Base-by-base conservation (phyloP, 2,329 filamentous ascomycete genomes). In the Colletotrichum camelliae region DNA sequence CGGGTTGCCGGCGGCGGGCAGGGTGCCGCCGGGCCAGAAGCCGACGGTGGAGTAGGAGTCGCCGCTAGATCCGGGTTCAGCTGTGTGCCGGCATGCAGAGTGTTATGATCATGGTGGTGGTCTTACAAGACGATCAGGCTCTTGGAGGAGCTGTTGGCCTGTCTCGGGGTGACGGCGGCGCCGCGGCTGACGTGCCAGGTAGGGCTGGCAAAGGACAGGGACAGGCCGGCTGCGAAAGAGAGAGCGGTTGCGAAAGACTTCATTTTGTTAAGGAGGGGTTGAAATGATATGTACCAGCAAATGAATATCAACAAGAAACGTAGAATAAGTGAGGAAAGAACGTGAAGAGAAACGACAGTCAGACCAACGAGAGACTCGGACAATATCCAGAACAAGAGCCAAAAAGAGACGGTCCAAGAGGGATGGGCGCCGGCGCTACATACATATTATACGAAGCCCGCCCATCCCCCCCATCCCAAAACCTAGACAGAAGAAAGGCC, bases 31-130 rank as follows among this genome's bases (percentile, higher is more conserved):
- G 58, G 87, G 80, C 78, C 90, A 83, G 84, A 93, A 93, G 55
- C 88, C 89, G 3, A 90, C 91, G 78, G 88, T 87, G 2, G 90
- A 89, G 82, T 92, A 93, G 6, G 89, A 91, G 79, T 93, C 89
- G 58, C 91, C 91, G 78, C 89, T 90, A 13, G 58, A 37, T 16
- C 6, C 5, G 15, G 57, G 37, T 68, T 79, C 5, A 77, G 52
- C 13, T 2, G 4, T 31, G 6, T 21, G 12, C n/a, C 12, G 5
- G 31, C n/a, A 24, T 5, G 16, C 4, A 24, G 12, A 7, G 10
- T 52, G 6, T 52, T 52, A 52, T 52, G 43, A 21, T 52, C 43
- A 52, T 52, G 43, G n/a, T 0, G 43, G 9, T 3, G 24, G 33
- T 21, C 73, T 73, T 58, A 75, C 73, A 75, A 75, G 35, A 75